Percentiles rank a stretch among this genome's conserved stretches.
Evolutionary conservation across 2,329 filamentous ascomycete species (phyloP).

Genomic region (Pestalotiopsis sp.): DNA sequence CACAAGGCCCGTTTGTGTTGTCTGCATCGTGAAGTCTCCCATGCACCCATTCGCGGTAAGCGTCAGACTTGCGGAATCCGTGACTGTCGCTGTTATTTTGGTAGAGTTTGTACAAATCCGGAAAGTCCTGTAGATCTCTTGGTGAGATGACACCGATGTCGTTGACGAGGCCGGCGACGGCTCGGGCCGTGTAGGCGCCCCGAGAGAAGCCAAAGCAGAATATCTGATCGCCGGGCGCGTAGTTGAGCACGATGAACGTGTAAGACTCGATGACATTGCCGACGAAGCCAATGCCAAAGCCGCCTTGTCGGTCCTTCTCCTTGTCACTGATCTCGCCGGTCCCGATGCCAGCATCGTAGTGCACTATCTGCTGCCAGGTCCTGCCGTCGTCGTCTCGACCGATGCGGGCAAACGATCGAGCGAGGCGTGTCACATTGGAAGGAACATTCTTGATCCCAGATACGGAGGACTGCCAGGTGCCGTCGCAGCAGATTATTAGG

Average conservation of each 20-base stretch:
- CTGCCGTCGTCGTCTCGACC: slow-evolving; percentile 38
- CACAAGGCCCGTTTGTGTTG: neutral
- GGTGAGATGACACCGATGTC: slow-evolving; percentile 24
- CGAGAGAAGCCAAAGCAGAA: slow-evolving; percentile 41
- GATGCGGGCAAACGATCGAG: slow-evolving; percentile 24
- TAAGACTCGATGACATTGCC: slow-evolving; percentile 33
- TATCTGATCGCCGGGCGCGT: slow-evolving; percentile 37
- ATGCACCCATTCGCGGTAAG: slow-evolving; percentile 15
- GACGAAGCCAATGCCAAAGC: slow-evolving; percentile 16
- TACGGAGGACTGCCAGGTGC: slow-evolving; percentile 26
- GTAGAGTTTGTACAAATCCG: slow-evolving; percentile 13
- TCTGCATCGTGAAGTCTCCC: slow-evolving; percentile 10
- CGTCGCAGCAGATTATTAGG: slow-evolving; percentile 19
- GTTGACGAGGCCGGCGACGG: slow-evolving; percentile 38
- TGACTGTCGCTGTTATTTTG: slow-evolving; percentile 16
- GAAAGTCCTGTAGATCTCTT: slow-evolving; percentile 19
- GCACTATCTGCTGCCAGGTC: slow-evolving; percentile 25
- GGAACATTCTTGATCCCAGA: slow-evolving; percentile 21
- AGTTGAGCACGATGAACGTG: slow-evolving; percentile 41
- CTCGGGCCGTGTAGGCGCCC: slow-evolving; percentile 42
- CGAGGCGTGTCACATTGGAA: slow-evolving; percentile 26
- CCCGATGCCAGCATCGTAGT: slow-evolving; percentile 31
- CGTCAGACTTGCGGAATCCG: slow-evolving; percentile 12
- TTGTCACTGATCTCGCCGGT: slow-evolving; percentile 41
- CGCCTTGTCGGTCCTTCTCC: slow-evolving; percentile 20